These are phyloP conservation scores for Coemansia sp. DNA, from an alignment of 192 early-diverging fungal species.

Conservation along the genomic window DNA sequence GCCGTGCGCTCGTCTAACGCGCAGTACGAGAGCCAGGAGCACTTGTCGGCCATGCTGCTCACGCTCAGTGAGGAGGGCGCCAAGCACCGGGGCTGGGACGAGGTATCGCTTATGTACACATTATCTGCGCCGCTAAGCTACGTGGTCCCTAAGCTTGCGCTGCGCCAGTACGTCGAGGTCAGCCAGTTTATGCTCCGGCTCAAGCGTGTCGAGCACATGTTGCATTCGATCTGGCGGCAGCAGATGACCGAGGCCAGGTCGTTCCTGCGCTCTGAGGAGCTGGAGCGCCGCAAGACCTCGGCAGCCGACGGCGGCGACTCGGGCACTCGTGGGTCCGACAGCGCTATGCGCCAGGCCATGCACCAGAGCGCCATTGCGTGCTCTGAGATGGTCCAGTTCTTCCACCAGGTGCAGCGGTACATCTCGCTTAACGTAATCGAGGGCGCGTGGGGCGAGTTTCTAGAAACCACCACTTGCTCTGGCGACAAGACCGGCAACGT, in stretches of 20 bases:
- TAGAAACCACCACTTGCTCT: constrained; percentile 16
- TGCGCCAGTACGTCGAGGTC: constrained; percentile 82
- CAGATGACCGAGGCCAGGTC: constrained; percentile 70
- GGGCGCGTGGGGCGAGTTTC: constrained; percentile 85
- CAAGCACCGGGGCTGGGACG: constrained; percentile 87
- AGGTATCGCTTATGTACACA: constrained; percentile 89
- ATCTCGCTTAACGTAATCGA: constrained; percentile 92
- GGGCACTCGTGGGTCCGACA: background rate
- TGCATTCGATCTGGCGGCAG: constrained; percentile 76
- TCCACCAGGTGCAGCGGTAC: constrained; percentile 93
- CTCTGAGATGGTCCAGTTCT: constrained; percentile 93
- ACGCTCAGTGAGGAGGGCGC: constrained; percentile 48
- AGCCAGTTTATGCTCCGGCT: constrained; percentile 90
- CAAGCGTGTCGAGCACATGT: constrained; percentile 82
- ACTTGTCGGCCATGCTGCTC: constrained; percentile 59
- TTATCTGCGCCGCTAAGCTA: constrained; percentile 83
- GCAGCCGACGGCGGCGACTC: background rate
- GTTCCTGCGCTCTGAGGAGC: constrained; percentile 23
- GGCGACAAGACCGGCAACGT: constrained; percentile 51
- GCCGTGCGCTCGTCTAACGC: constrained; percentile 90
- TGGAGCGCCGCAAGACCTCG: constrained; percentile 31
- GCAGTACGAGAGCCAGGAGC: constrained; percentile 79
- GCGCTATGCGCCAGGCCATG: constrained; percentile 59
- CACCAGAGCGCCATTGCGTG: constrained; percentile 71
- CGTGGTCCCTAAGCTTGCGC: constrained; percentile 71